These are phyloP conservation scores for Lachancea waltii DNA, from an alignment of 805 yeast species.

Conservation along the genomic window DNA sequence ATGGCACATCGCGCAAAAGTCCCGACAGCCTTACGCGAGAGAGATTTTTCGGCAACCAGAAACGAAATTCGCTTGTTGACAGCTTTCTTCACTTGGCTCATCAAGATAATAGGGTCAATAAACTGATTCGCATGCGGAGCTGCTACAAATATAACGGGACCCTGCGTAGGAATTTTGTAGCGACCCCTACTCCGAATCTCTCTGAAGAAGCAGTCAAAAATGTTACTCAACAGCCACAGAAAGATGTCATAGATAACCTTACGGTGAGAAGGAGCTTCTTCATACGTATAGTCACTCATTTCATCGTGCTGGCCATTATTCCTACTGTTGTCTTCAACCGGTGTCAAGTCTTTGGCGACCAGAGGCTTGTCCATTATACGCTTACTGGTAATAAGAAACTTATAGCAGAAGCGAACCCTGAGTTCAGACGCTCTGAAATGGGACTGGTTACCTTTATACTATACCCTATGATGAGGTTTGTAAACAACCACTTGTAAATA, in stretches of 20 bases:
- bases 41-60: slow-evolving; percentile 77
- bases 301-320: too few relatives aligned
- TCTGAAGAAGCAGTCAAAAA: slow-evolving; percentile 70
- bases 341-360: neutral
- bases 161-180: slow-evolving; percentile 57
- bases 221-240: slow-evolving; percentile 41
- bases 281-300: slow-evolving; percentile 18
- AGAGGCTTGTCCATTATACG: slow-evolving; percentile 1
- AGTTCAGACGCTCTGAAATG: neutral
- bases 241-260: slow-evolving; percentile 45
- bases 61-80: slow-evolving; percentile 68
- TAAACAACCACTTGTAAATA: too few relatives aligned
- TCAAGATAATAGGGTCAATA: slow-evolving; percentile 70
- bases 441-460: neutral
- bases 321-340: too few relatives aligned
- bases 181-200: slow-evolving; percentile 89
- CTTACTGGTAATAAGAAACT: neutral
- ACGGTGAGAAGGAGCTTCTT: slow-evolving; percentile 36
- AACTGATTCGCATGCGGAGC: slow-evolving; percentile 98
- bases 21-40: slow-evolving; percentile 63
- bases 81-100: slow-evolving; percentile 69
- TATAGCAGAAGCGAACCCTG: neutral
- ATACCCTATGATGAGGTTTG: neutral
- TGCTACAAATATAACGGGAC: slow-evolving; percentile 87
- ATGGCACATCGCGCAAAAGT: slow-evolving; percentile 65